Base-by-base conservation (phyloP, 768 basidiomycete genomes). In the Trametes maxima region DNA sequence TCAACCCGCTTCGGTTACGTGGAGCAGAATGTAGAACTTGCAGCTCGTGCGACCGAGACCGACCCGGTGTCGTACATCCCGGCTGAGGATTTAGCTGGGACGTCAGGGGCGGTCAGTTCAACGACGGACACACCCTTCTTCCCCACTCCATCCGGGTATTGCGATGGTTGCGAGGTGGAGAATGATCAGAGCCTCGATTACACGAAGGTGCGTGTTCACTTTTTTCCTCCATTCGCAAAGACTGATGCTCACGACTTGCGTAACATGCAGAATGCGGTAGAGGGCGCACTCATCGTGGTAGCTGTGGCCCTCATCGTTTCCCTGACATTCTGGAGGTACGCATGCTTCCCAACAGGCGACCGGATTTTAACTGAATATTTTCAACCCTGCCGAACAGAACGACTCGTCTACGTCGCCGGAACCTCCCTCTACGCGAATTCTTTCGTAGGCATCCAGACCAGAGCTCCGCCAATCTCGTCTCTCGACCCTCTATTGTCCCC, bases 251-350 rank as follows among this genome's bases (percentile, higher is more conserved):
- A 11, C 4, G 22, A 21, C 21, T 21, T 35, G 35, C 17, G 11
- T 5, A 5, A 7, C 42, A 3, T 22, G n/a, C 36, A 64, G 63
- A 60, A 12, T 13, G 63, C 59, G 6, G 54, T 64, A 10, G 63
- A 64, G 40, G 53, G 63, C 45, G 58, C 59, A 16, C 51, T 64
- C 51, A 57, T 60, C 25, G 59, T 60, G 40, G 58, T 39, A 11
- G 59, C 59, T 21, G 35, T 50, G 10, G 46, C 35, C 2, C 44
- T 64, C 19, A 45, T 64, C 19, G 11, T 60, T 5, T 35, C 44
- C 11, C 24, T 53, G 17, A 52, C 28, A 3, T 8, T 51, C 17
- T 64, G 63, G 63, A 64, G 63, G 63, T 59, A 25, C 17, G 57
- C 35, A 14, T n/a, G 13, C 14, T 35, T 21, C 45, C 8, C 6